phyloP scores from a whole-genome alignment of 805 yeast species.

The Priceomyces carsonii region DNA sequence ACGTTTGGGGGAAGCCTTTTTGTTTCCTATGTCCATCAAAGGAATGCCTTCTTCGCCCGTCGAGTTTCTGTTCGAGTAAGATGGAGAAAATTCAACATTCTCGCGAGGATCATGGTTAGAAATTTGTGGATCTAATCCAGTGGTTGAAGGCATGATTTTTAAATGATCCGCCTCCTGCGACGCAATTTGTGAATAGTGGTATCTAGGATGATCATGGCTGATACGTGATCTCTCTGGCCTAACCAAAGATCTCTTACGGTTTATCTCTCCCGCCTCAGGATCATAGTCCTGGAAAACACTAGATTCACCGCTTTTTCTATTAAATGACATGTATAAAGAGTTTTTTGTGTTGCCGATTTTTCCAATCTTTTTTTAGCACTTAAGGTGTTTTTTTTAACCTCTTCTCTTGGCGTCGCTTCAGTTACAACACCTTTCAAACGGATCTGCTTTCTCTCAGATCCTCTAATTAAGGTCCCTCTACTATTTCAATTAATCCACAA shows the following conservation, averaged over 20 bases:
- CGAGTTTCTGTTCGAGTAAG: conserved; percentile 4
- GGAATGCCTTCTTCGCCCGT: conserved; percentile 42
- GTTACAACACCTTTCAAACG: too few species aligned
- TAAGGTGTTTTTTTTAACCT: neutral
- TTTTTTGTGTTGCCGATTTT: conserved; percentile 2
- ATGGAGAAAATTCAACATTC: conserved; percentile 1
- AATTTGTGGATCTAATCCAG: conserved; percentile 63
- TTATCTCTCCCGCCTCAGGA: conserved; percentile 40
- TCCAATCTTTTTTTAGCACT: neutral
- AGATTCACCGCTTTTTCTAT: conserved; percentile 23
- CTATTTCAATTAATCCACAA: too few species aligned
- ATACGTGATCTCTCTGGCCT: conserved; percentile 79
- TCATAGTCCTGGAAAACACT: conserved; percentile 40
- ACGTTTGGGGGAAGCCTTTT: conserved; percentile 5
- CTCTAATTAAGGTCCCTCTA: too few species aligned
- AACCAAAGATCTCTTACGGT: conserved; percentile 69
- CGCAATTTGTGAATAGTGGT: conserved; percentile 74
- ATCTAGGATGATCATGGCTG: conserved; percentile 70
- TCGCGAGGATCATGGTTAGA: conserved; percentile 11
- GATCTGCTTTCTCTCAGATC: too few species aligned
- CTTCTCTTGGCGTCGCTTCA: too few species aligned
- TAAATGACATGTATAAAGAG: conserved; percentile 26
- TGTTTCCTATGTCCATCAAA: conserved; percentile 36
- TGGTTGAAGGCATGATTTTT: conserved; percentile 64
- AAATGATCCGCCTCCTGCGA: conserved; percentile 64